Percentiles rank a stretch among this genome's conserved stretches.
These are phyloP conservation scores for Ceratocystis variospora DNA, from an alignment of 2,329 filamentous ascomycete species.

Conservation along the genomic window DNA sequence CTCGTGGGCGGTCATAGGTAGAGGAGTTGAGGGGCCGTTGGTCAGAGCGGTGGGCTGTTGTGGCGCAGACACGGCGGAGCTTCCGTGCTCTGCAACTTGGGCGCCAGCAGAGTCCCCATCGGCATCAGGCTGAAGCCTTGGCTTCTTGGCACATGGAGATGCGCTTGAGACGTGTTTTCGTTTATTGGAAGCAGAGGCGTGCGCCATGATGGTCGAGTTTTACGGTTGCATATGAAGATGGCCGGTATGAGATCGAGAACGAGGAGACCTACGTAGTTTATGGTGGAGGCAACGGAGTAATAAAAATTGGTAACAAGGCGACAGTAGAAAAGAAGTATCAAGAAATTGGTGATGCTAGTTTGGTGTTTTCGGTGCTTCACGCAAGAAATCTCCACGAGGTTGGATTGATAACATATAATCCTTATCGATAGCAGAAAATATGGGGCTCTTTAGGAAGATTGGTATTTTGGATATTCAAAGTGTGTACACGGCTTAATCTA, in stretches of 20 bases:
- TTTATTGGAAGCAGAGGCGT: neutral
- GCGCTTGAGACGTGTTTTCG: slow-evolving; percentile 10
- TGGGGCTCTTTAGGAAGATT: too few species aligned
- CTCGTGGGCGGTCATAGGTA: neutral
- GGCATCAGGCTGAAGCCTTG: neutral
- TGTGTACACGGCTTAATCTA: too few species aligned
- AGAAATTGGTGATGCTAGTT: too few species aligned
- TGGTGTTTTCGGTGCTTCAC: too few species aligned
- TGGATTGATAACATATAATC: too few species aligned
- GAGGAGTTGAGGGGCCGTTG: slow-evolving; percentile 4
- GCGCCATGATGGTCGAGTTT: neutral
- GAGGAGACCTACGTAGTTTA: too few species aligned
- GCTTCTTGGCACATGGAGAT: slow-evolving; percentile 4
- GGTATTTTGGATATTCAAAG: too few species aligned
- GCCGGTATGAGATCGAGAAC: neutral
- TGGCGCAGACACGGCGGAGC: slow-evolving; percentile 1
- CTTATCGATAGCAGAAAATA: too few species aligned
- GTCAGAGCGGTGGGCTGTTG: slow-evolving; percentile 5
- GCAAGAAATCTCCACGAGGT: too few species aligned
- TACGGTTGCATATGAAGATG: neutral
- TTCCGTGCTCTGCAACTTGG: neutral
- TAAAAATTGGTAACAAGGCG: too few species aligned
- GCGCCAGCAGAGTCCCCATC: neutral
- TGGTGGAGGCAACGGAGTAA: too few species aligned
- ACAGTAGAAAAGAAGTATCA: too few species aligned